A percentile compares a stretch with the other conserved stretches of the same genome.
Evolutionary conservation across 352 stramenopile genomes (phyloP).

Genomic region (Sclerospora graminicola): DNA sequence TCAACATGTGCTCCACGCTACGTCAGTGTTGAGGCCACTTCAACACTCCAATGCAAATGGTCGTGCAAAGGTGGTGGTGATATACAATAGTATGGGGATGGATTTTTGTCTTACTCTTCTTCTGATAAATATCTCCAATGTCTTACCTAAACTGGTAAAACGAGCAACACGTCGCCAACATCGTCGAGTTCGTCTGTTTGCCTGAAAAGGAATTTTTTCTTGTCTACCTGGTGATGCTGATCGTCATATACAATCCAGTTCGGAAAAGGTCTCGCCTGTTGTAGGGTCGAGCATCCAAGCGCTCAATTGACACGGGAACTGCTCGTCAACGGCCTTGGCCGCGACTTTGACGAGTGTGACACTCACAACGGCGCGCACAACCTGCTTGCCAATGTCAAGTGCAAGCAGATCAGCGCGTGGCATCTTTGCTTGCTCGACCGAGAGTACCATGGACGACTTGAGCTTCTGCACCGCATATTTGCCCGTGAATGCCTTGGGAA

Average conservation of each 20-base stretch:
- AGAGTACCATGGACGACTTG: slow-evolving; percentile 47
- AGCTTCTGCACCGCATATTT: slow-evolving; percentile 61
- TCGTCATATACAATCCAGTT: slow-evolving; percentile 30
- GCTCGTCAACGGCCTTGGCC: slow-evolving; percentile 28
- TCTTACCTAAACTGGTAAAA: slow-evolving; percentile 1
- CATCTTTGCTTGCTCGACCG: slow-evolving; percentile 32
- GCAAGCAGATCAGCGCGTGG: slow-evolving; percentile 29
- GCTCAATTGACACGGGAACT: slow-evolving; percentile 59
- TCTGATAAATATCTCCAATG: slow-evolving; percentile 36
- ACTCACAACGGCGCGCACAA: slow-evolving; percentile 44
- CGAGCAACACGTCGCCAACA: neutral
- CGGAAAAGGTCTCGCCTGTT: slow-evolving; percentile 29
- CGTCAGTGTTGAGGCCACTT: slow-evolving; percentile 13
- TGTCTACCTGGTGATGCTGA: slow-evolving; percentile 9
- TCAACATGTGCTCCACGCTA: slow-evolving; percentile 11
- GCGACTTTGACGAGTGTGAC: slow-evolving; percentile 50
- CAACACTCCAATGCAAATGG: neutral
- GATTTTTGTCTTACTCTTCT: slow-evolving; percentile 5
- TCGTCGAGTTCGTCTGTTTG: neutral
- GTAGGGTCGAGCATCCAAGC: slow-evolving; percentile 33
- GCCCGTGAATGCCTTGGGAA: slow-evolving; percentile 59
- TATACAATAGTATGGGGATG: slow-evolving; percentile 5
- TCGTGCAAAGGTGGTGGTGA: neutral
- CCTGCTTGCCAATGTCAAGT: slow-evolving; percentile 38
- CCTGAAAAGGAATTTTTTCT: neutral